These are phyloP conservation scores for Panicum miliaceum DNA, from an alignment of 176 grass and related monocot genomes.

Conservation along the genomic window DNA sequence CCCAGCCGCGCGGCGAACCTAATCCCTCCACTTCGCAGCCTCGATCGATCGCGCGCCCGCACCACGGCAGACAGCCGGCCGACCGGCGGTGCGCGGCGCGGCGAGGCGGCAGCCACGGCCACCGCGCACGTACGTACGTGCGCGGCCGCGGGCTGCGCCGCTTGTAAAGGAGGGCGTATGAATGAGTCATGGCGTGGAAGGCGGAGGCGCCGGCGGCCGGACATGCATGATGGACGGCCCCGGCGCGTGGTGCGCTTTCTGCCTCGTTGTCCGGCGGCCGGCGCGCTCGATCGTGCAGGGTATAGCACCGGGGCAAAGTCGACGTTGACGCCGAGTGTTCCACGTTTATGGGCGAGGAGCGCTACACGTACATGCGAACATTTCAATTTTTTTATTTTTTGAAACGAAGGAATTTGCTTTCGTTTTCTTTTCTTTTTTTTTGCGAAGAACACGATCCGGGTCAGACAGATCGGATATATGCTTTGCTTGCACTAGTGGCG, in stretches of 20 bases:
- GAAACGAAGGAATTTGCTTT: background rate
- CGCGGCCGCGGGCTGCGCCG: slow-evolving; percentile 25
- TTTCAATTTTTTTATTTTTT: background rate
- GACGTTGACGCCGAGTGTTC: slow-evolving; percentile 41
- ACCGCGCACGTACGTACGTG: slow-evolving; percentile 31
- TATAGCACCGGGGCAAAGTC: slow-evolving; percentile 20
- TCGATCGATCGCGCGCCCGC: background rate
- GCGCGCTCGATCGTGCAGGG: background rate
- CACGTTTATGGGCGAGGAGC: background rate
- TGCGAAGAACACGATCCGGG: background rate
- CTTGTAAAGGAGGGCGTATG: slow-evolving; percentile 36
- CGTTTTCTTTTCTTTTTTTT: background rate
- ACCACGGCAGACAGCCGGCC: background rate
- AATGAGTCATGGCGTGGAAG: slow-evolving; percentile 2
- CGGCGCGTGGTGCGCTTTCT: slow-evolving; percentile 24
- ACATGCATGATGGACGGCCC: slow-evolving; percentile 33
- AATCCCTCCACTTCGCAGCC: background rate
- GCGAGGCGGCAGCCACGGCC: background rate
- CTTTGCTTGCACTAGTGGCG: slow-evolving; percentile 29
- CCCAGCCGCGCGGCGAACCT: background rate
- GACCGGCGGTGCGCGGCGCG: slow-evolving; percentile 11
- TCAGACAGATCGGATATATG: slow-evolving; percentile 9
- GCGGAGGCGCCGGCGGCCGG: background rate
- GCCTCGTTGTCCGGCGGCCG: slow-evolving; percentile 17
- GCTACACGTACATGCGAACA: background rate